Evolutionary conservation across 202 grass and related monocot genomes (phyloP).

Genomic region (Carex sylvatica): DNA sequence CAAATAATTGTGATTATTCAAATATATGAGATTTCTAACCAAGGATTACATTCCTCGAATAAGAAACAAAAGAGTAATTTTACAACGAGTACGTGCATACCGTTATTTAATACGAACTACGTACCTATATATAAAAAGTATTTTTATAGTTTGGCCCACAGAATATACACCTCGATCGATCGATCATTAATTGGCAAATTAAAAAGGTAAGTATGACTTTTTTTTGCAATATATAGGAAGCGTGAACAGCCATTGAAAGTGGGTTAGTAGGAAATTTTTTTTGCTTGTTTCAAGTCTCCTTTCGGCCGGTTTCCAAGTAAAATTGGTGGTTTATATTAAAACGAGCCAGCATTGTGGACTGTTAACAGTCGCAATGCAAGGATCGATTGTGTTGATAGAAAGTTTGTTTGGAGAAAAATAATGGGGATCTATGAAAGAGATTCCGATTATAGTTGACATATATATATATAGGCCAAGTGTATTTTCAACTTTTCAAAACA

Average conservation of each 20-base stretch:
- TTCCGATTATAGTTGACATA: background rate
- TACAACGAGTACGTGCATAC: too few relatives aligned
- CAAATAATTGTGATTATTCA: too few relatives aligned
- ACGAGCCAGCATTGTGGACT: background rate
- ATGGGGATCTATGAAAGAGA: background rate
- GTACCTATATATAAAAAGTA: too few relatives aligned
- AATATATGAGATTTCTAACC: too few relatives aligned
- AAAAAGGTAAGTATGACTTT: background rate
- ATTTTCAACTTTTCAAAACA: background rate
- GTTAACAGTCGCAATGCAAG: slow-evolving; percentile 1
- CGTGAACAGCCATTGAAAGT: slow-evolving; percentile 17
- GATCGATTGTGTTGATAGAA: slow-evolving; percentile 15
- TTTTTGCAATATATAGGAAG: background rate
- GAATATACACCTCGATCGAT: too few relatives aligned
- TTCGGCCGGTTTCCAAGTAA: slow-evolving; percentile 3
- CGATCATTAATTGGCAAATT: too few relatives aligned
- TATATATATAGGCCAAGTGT: background rate
- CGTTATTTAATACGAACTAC: too few relatives aligned
- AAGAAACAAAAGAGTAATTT: too few relatives aligned
- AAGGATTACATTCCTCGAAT: too few relatives aligned
- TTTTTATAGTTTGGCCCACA: too few relatives aligned
- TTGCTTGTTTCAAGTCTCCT: background rate
- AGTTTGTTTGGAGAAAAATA: background rate
- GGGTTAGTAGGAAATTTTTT: background rate
- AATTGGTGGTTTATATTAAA: slow-evolving; percentile 15